Conservation (phyloP, 441 rosid species). For the Theobroma grandiflorum region DNA sequence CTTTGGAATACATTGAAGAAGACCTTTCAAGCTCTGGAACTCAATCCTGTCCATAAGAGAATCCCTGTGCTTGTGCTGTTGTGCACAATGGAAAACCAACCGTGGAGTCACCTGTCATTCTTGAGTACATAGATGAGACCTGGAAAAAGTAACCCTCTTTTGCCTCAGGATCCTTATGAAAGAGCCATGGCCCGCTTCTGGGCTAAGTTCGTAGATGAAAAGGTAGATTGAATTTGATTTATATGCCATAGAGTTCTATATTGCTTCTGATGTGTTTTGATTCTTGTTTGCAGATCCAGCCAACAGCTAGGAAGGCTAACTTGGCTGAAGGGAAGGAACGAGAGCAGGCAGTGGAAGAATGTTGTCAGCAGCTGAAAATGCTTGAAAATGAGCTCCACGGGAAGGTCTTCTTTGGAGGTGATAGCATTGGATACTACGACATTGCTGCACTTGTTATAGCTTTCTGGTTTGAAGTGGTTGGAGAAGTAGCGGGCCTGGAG, state of each 20-base stretch:
- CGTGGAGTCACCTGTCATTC: conserved; percentile 65
- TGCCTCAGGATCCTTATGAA: conserved; percentile 66
- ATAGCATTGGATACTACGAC: conserved; percentile 46
- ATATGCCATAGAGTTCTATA: background rate
- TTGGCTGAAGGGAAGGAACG: conserved; percentile 29
- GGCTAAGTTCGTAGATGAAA: conserved; percentile 71
- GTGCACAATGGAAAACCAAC: background rate
- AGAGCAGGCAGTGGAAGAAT: conserved; percentile 33
- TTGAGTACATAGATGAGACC: conserved; percentile 69
- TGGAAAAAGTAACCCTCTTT: conserved; percentile 71
- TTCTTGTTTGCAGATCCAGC: conserved; percentile 24
- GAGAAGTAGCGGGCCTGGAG: conserved; percentile 25
- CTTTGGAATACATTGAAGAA: conserved; percentile 14
- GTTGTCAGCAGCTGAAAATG: conserved; percentile 32
- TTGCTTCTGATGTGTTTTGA: background rate
- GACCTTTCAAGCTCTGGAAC: conserved; percentile 5
- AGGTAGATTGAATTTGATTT: conserved; percentile 39
- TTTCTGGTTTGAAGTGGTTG: conserved; percentile 32
- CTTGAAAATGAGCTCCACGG: conserved; percentile 50
- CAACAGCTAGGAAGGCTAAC: conserved; percentile 26
- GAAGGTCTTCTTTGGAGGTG: conserved; percentile 48
- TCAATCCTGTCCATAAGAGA: background rate
- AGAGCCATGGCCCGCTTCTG: conserved; percentile 69
- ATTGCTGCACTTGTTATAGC: conserved; percentile 36
- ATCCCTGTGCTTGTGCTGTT: conserved; percentile 4